Base-by-base conservation (phyloP, 2,329 filamentous ascomycete species). In the Fusarium nurragi region DNA sequence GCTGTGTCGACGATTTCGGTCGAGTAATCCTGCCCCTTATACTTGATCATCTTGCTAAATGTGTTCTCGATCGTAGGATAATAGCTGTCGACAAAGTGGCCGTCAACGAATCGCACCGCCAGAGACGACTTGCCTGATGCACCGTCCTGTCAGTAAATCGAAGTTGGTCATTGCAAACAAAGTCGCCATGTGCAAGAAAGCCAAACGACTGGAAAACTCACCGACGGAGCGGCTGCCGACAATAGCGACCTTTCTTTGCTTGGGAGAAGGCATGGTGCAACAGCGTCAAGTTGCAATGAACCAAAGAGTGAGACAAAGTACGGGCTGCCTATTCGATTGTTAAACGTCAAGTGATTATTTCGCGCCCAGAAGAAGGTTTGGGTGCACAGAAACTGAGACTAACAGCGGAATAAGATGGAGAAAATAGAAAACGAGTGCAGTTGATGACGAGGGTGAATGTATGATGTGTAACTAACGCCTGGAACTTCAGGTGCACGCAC, bases 11-110 rank as follows among this genome's bases (percentile, higher is more conserved):
- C 95, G 73, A 99, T 98, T 81, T 99, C 95, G 13, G 94, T 97
- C 48, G 92, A 89, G 78, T 89, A 99, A 68, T 98, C 95, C 78
- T 97, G 93, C 47, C 91, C 90, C 79, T 95, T 97, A 78, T 91
- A 90, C 72, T 92, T 91, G 77, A 99, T 97, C 70, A 93, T 90
- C 78, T 97, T 97, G 83, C 91, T 96, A 77, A 99, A 99, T 4
- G 94, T 98, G 78, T 98, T 99, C 79, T 99, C 95, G 74, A 99
- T 98, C 37, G 95, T 99, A 32, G 95, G 95, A 78, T 99, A 99
- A 81, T 99, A 99, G 78, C 92, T 96, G 79, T 99, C 95, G 75
- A 99, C 94, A 76, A 99, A 99, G 80, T 97, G 94, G 64, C 93
- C 93, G 77, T 99, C 95, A 75, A 97, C 94, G 75, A 95, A 98